Percentiles rank a stretch among this genome's conserved stretches.
Evolutionary conservation across 2,329 filamentous ascomycete genomes (phyloP).

Genomic region (Cryphonectria nitschkei): DNA sequence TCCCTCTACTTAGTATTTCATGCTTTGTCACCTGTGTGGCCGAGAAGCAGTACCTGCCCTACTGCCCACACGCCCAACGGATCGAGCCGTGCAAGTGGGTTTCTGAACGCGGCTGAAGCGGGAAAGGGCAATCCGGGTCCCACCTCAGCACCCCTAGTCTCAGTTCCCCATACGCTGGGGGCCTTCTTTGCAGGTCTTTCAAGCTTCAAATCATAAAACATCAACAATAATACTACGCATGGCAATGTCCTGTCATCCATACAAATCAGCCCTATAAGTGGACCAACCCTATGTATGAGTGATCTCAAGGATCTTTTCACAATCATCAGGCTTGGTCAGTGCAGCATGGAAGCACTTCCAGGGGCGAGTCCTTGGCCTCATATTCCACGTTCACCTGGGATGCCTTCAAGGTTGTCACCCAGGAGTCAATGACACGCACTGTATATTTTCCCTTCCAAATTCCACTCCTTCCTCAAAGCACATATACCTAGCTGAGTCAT

Average conservation of each 20-base stretch:
- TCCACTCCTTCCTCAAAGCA: background rate
- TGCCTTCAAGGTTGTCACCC: background rate
- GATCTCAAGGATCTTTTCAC: no score
- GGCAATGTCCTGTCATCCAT: background rate
- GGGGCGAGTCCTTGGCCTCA: background rate
- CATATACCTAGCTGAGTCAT: background rate
- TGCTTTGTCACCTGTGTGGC: background rate
- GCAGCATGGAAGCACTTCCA: background rate
- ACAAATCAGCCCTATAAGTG: background rate
- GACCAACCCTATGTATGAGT: no score
- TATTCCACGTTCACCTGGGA: background rate
- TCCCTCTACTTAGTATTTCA: background rate
- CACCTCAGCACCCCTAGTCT: background rate
- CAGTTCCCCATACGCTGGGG: background rate
- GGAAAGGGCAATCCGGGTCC: background rate
- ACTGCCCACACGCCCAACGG: background rate
- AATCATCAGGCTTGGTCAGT: background rate
- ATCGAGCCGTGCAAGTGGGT: background rate
- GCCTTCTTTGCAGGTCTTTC: background rate
- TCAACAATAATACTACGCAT: background rate
- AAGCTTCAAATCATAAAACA: background rate
- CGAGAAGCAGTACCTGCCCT: background rate
- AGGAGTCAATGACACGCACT: background rate
- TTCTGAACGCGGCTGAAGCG: background rate
- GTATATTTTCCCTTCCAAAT: background rate